These are phyloP conservation scores for Astrothelium macrocarpum DNA, from an alignment of 495 filamentous ascomycete species.

Conservation along the genomic window DNA sequence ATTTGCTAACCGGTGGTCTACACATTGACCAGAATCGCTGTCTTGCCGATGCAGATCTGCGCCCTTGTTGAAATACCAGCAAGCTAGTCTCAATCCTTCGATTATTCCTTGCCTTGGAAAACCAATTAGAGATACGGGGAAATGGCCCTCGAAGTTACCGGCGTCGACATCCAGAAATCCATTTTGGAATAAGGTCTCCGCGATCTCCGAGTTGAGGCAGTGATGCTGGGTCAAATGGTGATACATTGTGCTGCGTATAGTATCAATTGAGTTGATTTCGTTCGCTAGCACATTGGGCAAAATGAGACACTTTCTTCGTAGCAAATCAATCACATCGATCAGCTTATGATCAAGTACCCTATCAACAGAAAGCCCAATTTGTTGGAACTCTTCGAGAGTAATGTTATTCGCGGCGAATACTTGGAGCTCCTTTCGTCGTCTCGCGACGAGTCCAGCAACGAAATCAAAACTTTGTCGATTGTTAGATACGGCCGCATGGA, in stretches of 20 bases:
- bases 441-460: not conserved
- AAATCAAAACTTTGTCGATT: not conserved
- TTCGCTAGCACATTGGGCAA: not conserved
- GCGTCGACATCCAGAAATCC: not conserved
- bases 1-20: not conserved
- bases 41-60: not conserved
- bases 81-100: not conserved
- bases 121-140: not conserved
- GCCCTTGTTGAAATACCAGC: not conserved
- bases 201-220: not conserved
- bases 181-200: not conserved
- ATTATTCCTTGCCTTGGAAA: not conserved
- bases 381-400: not conserved
- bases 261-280: too few relatives aligned
- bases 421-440: not conserved
- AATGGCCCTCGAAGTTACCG: not conserved
- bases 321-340: not conserved
- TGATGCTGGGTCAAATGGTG: not conserved
- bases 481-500: not conserved
- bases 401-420: not conserved
- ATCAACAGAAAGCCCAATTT: not conserved
- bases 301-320: not conserved
- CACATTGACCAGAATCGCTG: too few relatives aligned
- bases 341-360: not conserved
- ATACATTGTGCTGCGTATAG: not conserved